Base-by-base conservation (phyloP, 192 early-diverging fungal species). In the Phycomyces nitens region DNA sequence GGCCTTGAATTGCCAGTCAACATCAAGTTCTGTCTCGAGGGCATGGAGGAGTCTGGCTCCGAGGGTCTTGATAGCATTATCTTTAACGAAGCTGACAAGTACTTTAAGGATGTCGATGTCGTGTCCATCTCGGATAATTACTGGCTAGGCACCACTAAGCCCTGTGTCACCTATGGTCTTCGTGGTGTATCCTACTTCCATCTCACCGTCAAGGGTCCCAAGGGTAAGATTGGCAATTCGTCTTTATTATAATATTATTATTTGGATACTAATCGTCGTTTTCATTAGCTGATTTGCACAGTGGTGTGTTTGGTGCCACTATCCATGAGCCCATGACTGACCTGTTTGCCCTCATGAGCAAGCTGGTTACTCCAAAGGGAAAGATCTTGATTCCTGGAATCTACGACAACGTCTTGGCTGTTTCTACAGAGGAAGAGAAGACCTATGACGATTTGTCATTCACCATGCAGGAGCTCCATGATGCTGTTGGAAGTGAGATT, bases 251-350 rank as follows among this genome's bases (percentile, higher is more conserved):
- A n/a, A n/a, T n/a, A n/a, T 20, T 18, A 20, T 20, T 49, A 10
- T n/a, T 20, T 42, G n/a, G n/a, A n/a, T n/a, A n/a, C n/a, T n/a
- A n/a, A n/a, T n/a, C n/a, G n/a, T 60, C 60, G 26, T 56, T 69
- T 44, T 43, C 15, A 42, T 56, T 60, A 40, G 82, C 85, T 67
- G 97, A 99, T 76, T 83, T 99, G 53, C 97, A 99, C 82, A 93
- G 91, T 78, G 97, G 97, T 70, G 93, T 97, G 24, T 96, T 94
- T 82, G 93, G 93, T 70, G 89, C 89, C 58, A 90, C 88, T 21
- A 85, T 97, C 59, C 94, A 99, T 73, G 97, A 99, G 81, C 97
- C 97, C 56, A 99, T 99, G 97, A 92, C 92, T 38, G 97, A 99
- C 75, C 79, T 99, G 64, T 75, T 92, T 68, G 72, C 81, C 47